Conservation (phyloP, 148 eudicot species). For the Dianthus caryophyllus region DNA sequence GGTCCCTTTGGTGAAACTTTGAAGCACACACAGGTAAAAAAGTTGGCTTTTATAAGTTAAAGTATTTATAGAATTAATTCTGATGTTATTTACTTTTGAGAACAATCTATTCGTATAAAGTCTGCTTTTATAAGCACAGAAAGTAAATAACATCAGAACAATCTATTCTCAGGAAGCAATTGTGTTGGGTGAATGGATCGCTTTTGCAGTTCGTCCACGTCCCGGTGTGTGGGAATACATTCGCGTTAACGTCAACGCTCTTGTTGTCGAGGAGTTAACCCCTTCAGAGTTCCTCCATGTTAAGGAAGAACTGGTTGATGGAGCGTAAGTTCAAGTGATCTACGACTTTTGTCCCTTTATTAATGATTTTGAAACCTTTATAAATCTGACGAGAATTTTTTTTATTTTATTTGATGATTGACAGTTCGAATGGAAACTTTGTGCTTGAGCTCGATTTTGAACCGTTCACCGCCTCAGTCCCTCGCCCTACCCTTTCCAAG, state of each 20-base stretch:
- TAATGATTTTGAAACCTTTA: neutral
- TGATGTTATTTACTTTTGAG: neutral
- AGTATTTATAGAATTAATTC: neutral
- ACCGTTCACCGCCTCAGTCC: constrained; percentile 76
- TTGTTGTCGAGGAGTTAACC: constrained; percentile 58
- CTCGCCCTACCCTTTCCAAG: constrained; percentile 88
- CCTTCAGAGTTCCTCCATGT: constrained; percentile 73
- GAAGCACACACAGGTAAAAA: constrained; percentile 75
- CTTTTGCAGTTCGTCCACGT: constrained; percentile 76
- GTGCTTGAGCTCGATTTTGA: constrained; percentile 93
- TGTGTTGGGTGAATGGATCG: constrained; percentile 75
- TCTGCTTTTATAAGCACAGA: too few relatives aligned
- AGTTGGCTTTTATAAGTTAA: too few relatives aligned
- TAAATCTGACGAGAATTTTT: constrained; percentile 2
- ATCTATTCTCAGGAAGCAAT: constrained; percentile 66
- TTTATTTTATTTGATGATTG: constrained; percentile 1
- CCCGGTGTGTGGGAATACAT: constrained; percentile 98
- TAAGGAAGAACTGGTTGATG: constrained; percentile 78
- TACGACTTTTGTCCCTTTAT: neutral
- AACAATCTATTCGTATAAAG: too few relatives aligned
- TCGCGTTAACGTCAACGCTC: constrained; percentile 53
- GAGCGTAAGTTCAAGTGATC: constrained; percentile 44
- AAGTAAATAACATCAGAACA: too few relatives aligned
- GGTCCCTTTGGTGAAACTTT: constrained; percentile 79
- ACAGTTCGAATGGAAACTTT: constrained; percentile 74